Percentiles rank a stretch among this genome's conserved stretches.
Evolutionary conservation across 257 asterid genomes (phyloP).

Genomic region (Mentha longifolia): DNA sequence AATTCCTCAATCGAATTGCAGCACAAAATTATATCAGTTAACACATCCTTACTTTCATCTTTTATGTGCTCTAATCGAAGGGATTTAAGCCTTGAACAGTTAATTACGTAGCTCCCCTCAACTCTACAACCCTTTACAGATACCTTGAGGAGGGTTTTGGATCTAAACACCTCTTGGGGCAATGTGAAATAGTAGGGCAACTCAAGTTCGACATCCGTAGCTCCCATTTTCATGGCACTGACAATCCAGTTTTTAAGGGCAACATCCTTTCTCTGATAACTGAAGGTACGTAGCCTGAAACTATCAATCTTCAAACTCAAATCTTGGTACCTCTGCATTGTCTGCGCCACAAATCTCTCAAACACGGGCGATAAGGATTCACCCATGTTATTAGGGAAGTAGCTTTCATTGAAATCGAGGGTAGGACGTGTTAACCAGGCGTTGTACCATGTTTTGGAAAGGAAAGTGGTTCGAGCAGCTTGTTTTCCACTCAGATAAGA

Average conservation of each 20-base stretch:
- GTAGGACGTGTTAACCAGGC: background rate
- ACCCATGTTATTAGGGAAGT: background rate
- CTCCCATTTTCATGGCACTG: background rate
- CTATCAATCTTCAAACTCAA: slow-evolving; percentile 4
- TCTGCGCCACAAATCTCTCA: too few species aligned
- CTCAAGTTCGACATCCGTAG: background rate
- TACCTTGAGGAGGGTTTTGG: background rate
- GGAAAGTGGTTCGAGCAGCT: background rate
- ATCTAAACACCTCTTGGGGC: background rate
- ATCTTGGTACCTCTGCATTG: slow-evolving; percentile 8
- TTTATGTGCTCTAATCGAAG: background rate
- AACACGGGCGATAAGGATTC: too few species aligned
- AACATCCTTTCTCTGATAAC: too few species aligned
- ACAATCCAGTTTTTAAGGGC: background rate
- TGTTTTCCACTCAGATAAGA: background rate
- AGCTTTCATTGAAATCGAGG: slow-evolving; percentile 21
- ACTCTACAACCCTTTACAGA: background rate
- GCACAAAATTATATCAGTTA: background rate
- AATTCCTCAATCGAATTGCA: slow-evolving; percentile 2
- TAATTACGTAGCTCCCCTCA: background rate
- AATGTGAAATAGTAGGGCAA: too few species aligned
- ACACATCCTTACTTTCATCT: too few species aligned
- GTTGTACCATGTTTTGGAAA: background rate
- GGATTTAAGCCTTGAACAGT: background rate
- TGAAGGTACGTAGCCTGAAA: background rate